These are phyloP conservation scores for Sugiyamaella mastotermitis DNA, from an alignment of 805 yeast genomes.

Conservation along the genomic window DNA sequence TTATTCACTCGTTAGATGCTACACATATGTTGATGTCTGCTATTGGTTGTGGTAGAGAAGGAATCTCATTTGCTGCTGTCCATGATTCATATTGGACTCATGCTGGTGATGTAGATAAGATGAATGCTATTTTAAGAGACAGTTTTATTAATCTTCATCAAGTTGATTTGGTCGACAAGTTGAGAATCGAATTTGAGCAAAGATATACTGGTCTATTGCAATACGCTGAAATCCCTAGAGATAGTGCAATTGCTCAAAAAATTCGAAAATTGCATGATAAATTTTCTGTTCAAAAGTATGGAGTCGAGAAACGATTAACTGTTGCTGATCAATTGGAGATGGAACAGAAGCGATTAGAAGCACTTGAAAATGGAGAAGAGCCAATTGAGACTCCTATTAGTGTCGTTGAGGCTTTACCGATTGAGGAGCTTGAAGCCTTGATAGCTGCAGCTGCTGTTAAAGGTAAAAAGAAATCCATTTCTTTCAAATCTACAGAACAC, in stretches of 20 bases:
- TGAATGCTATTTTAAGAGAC: conserved; percentile 68
- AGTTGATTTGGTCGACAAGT: conserved; percentile 60
- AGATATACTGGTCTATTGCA: conserved; percentile 72
- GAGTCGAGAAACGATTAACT: conserved; percentile 40
- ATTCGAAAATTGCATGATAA: conserved; percentile 46
- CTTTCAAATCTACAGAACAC: conserved; percentile 27
- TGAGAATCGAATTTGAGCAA: conserved; percentile 72
- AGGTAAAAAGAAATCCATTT: conserved; percentile 2
- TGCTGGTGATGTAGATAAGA: conserved; percentile 69
- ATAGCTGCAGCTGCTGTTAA: conserved; percentile 22
- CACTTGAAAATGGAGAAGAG: conserved; percentile 44
- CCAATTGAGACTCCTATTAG: conserved; percentile 67
- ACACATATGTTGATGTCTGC: conserved; percentile 95
- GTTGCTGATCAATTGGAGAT: conserved; percentile 67
- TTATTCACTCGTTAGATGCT: conserved; percentile 91
- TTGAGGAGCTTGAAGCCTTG: conserved; percentile 29
- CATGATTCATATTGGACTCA: conserved; percentile 99
- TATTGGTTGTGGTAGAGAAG: conserved; percentile 57
- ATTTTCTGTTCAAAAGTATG: conserved; percentile 34
- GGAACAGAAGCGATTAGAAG: conserved; percentile 57
- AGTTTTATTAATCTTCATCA: conserved; percentile 75
- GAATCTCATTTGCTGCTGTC: conserved; percentile 82
- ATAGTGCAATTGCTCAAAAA: conserved; percentile 44
- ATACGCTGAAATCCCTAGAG: conserved; percentile 47
- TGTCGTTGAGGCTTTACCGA: conserved; percentile 29